Evolutionary conservation across 2,329 filamentous ascomycete genomes (phyloP), one percentile per base, ranked within the genome.

Genomic region (Aureobasidium leucospermi): DNA sequence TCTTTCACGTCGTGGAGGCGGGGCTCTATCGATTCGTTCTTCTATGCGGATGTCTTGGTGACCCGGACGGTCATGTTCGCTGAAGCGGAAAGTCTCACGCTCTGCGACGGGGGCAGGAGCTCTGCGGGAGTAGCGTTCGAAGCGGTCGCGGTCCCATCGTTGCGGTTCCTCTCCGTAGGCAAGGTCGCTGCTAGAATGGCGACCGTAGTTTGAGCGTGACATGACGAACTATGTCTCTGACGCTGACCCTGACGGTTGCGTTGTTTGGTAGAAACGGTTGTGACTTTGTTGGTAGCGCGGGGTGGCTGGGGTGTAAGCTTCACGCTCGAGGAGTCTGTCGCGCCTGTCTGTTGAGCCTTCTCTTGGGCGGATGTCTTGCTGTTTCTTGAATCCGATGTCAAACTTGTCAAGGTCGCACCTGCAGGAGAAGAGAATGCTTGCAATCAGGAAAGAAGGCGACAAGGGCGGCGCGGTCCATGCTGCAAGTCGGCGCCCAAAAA

Each of bases 121-220:
- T 41, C 71, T 67, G 15, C 52, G 52, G 23, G 39, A 31, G 67
- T 76, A 73, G 61, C 76, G 74, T 68, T 80, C 78, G 63, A 80
- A 79, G 61, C 73, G 73, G 61, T 78, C 77, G 61, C 78, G 73
- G 64, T 80, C 78, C 78, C 78, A 80, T 65, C 78, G 72, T 64
- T 78, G 70, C n/a, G 73, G 72, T 23, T 75, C 71, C 31, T 78
- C 76, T 62, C 70, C 73, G 63, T 71, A 73, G 45, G 73, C 72
- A 48, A 78, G 70, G 60, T 75, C 71, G 63, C 75, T 75, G 19
- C 73, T 72, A n/a, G 74, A 76, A 29, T 62, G 58, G 23, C 64
- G 62, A 10, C 42, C 42, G 41, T 46, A 41, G 5, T 53, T 31
- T 13, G 38, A 61, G 16, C 59, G 42, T 15, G 59, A 58, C 59